Base-by-base conservation (phyloP, 208 protist genomes). In the Trypanosoma vivax region DNA sequence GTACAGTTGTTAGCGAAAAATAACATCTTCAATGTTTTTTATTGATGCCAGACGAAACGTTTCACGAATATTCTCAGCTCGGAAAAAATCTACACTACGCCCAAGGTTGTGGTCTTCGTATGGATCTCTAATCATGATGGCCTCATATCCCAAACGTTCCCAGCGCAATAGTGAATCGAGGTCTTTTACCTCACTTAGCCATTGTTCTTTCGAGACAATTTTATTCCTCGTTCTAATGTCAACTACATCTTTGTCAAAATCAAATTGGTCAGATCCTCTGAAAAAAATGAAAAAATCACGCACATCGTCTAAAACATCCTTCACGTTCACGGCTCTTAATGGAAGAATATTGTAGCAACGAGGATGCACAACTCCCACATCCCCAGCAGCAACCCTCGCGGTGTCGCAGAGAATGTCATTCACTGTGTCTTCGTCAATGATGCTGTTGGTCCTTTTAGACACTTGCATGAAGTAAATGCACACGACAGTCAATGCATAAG, bases 71-170 rank as follows among this genome's bases (percentile, higher is more conserved):
- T 55, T 43, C 42, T 92, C 85, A 1, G 60, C 74, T 7, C 67
- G 59, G 39, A 92, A 89, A 58, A 92, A 92, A 58, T 92, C 82
- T 9, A 92, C 81, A 50, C 81, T 82, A 5, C 81, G 55, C 1
- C 79, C 85, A 3, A 92, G 57, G 49, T 68, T 90, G 29, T 92
- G 85, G 19, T 58, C 25, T 35, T 92, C 85, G 34, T 75, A 92
- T 1, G 85, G 85, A 46, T 92, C 85, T 2, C 82, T 56, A 1
- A 92, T 35, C 46, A 88, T 51, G 1, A 89, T 48, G 1, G 61
- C 56, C 42, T 87, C 76, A 47, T 88, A 80, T 11, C 85, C 85
- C 2, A 92, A 50, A 35, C 80, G 63, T 19, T 87, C 64, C 82
- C 85, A 92, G 10, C 65, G 57, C 10, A 81, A 73, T 24, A 57